These are phyloP conservation scores for Ceratocystis papillata DNA, from an alignment of 2,329 filamentous ascomycete species.

Conservation along the genomic window DNA sequence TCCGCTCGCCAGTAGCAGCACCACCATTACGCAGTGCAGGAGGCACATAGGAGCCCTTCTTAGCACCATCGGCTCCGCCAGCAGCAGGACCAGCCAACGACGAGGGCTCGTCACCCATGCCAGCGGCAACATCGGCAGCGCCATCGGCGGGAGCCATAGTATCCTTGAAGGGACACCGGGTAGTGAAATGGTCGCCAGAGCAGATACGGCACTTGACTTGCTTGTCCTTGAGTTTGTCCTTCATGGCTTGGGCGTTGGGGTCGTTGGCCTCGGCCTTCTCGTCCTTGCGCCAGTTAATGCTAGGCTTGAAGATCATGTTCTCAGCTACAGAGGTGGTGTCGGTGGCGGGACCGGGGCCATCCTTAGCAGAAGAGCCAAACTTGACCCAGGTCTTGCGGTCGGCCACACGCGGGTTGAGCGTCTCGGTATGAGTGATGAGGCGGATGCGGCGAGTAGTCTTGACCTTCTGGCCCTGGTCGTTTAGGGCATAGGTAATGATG, in stretches of 20 bases:
- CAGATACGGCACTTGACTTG: slow-evolving; percentile 99
- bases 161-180: slow-evolving; percentile 98
- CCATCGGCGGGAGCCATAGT: slow-evolving; percentile 83
- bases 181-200: slow-evolving; percentile 97
- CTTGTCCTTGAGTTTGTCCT: slow-evolving; percentile 89
- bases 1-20: slow-evolving; percentile 61
- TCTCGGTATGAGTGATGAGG: slow-evolving; percentile 79
- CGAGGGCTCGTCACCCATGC: slow-evolving; percentile 41
- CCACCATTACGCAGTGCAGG: slow-evolving; percentile 74
- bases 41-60: slow-evolving; percentile 82
- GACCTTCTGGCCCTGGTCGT: slow-evolving; percentile 89
- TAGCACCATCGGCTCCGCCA: slow-evolving; percentile 47
- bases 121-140: slow-evolving; percentile 45
- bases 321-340: slow-evolving; percentile 92
- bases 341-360: slow-evolving; percentile 66
- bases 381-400: slow-evolving; percentile 89
- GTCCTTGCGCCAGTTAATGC: slow-evolving; percentile 85
- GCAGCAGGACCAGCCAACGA: slow-evolving; percentile 33
- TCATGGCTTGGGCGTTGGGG: slow-evolving; percentile 61
- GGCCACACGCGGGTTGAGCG: slow-evolving; percentile 92
- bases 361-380: slow-evolving; percentile 83
- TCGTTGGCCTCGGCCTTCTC: slow-evolving; percentile 70
- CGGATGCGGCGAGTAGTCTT: slow-evolving; percentile 95
- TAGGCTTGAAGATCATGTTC: slow-evolving; percentile 95
- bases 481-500: slow-evolving; percentile 76